These are phyloP conservation scores for Trichoderma harzianum DNA, from an alignment of 2,329 filamentous ascomycete genomes.

Conservation along the genomic window DNA sequence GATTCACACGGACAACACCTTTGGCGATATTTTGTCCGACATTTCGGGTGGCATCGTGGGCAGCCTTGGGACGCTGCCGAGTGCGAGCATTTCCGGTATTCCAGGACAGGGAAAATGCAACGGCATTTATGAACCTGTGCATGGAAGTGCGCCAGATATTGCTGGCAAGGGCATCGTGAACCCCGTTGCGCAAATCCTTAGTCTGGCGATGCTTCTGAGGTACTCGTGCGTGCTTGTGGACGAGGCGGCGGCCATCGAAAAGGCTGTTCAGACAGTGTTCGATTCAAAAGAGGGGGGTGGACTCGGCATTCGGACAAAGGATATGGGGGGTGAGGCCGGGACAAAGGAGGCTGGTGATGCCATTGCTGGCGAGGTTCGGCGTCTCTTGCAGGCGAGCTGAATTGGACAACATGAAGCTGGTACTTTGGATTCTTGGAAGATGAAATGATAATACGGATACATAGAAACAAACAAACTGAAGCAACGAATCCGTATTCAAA, in stretches of 20 bases:
- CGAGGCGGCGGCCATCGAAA: constrained; percentile 61
- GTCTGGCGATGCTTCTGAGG: constrained; percentile 70
- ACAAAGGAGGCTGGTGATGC: constrained; percentile 69
- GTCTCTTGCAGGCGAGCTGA: constrained; percentile 5
- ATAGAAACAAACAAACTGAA: neutral
- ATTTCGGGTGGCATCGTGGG: constrained; percentile 45
- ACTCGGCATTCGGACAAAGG: constrained; percentile 56
- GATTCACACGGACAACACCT: constrained; percentile 47
- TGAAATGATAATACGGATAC: neutral
- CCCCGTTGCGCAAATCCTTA: constrained; percentile 68
- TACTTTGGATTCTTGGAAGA: neutral
- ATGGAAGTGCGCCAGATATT: constrained; percentile 71
- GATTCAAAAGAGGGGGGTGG: constrained; percentile 45
- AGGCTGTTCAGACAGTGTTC: constrained; percentile 60
- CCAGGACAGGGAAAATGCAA: constrained; percentile 46
- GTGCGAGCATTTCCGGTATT: constrained; percentile 43
- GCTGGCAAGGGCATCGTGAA: constrained; percentile 69
- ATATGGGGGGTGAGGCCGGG: constrained; percentile 61
- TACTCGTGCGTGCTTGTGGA: constrained; percentile 63
- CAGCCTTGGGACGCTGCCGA: constrained; percentile 44
- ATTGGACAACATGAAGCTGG: neutral
- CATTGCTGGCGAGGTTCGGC: constrained; percentile 22
- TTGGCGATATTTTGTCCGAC: constrained; percentile 47
- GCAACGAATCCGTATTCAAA: neutral
- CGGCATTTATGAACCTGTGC: constrained; percentile 75